These are phyloP conservation scores for Symbiodinium pilosum DNA, from an alignment of 73 alveolate genomes.

Conservation along the genomic window DNA sequence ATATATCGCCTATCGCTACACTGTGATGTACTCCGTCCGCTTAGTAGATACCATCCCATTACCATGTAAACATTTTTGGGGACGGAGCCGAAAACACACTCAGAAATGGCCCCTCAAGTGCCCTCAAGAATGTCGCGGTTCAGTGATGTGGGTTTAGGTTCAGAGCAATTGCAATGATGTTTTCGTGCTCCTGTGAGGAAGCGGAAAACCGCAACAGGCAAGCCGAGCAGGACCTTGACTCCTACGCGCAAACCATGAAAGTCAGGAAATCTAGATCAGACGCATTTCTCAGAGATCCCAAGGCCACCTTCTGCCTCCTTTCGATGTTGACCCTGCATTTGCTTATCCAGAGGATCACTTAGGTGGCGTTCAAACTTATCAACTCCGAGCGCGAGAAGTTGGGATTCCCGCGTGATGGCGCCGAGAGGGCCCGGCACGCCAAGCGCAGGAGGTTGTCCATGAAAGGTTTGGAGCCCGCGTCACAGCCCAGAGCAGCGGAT, in stretches of 20 bases:
- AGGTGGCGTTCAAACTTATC: neutral
- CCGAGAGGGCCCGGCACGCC: neutral
- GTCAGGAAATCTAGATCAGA: neutral
- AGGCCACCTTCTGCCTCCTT: neutral
- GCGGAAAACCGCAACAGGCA: neutral
- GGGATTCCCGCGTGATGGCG: neutral
- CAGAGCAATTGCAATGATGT: no score
- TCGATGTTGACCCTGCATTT: neutral
- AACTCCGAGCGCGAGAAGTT: neutral
- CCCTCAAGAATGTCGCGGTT: no score
- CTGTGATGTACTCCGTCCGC: no score
- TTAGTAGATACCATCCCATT: no score
- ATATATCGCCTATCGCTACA: no score
- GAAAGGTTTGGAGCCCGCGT: neutral
- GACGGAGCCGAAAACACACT: no score
- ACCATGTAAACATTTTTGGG: no score
- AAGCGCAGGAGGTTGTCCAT: neutral
- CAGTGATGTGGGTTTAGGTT: no score
- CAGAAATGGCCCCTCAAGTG: no score
- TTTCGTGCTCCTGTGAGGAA: neutral
- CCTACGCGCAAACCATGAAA: neutral
- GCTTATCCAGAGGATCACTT: neutral
- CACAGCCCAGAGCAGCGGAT: neutral
- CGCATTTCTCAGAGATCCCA: neutral
- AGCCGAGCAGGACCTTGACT: neutral